phyloP scores from a whole-genome alignment of 768 basidiomycete species.

The Boletus subparvulus region DNA sequence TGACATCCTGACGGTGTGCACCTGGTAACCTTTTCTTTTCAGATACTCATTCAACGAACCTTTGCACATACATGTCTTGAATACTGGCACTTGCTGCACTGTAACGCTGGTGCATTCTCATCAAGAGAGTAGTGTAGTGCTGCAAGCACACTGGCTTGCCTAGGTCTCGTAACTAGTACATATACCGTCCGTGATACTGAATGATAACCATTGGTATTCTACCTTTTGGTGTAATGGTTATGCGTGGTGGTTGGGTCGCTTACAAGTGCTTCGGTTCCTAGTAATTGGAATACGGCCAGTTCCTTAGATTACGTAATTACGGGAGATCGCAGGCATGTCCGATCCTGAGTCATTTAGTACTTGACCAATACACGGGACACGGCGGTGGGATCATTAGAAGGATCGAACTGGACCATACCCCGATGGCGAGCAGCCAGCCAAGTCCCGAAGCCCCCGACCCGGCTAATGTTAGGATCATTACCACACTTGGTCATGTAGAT shows the following conservation, averaged over 20 bases:
- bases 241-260: too few relatives aligned
- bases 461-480: slow-evolving; percentile 69
- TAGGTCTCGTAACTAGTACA: too few relatives aligned
- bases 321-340: background rate
- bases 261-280: too few relatives aligned
- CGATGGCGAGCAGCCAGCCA: slow-evolving; percentile 23
- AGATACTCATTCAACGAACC: background rate
- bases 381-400: background rate
- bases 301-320: slow-evolving; percentile 4
- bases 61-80: too few relatives aligned
- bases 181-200: too few relatives aligned
- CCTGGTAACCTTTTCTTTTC: background rate
- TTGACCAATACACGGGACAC: background rate
- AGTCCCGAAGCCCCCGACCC: slow-evolving; percentile 30
- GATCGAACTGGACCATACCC: slow-evolving; percentile 3
- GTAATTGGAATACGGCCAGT: too few relatives aligned
- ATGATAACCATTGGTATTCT: too few relatives aligned
- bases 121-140: too few relatives aligned
- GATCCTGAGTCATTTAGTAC: background rate
- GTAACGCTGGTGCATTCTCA: too few relatives aligned
- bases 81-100: too few relatives aligned
- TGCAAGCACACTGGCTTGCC: too few relatives aligned
- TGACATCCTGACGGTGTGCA: background rate
- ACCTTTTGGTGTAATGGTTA: too few relatives aligned
- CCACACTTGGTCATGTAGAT: slow-evolving; percentile 88